A percentile compares a stretch with the other conserved stretches of the same genome.
Conservation (phyloP, 768 basidiomycete genomes). For the Fibroporia radiculosa region DNA sequence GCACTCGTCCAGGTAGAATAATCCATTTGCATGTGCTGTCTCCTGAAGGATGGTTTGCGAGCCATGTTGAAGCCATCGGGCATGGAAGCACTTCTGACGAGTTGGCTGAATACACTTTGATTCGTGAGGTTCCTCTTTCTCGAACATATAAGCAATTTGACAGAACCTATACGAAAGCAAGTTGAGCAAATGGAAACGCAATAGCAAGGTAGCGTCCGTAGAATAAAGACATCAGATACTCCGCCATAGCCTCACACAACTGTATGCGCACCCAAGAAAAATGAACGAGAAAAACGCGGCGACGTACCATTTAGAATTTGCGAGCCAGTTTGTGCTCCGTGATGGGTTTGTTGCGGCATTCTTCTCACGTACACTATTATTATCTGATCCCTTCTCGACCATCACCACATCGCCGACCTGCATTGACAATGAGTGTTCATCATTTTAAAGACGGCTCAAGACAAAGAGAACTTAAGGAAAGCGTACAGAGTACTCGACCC, state of each 20-base stretch:
- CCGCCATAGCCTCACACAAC: no score
- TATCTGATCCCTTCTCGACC: constrained; percentile 50
- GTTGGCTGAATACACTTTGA: not conserved
- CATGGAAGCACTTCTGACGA: constrained; percentile 49
- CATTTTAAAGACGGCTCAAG: not conserved
- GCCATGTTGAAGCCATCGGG: constrained; percentile 64
- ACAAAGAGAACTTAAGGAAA: not conserved
- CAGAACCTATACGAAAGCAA: constrained; percentile 48
- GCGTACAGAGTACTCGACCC: constrained; percentile 46
- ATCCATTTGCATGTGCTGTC: constrained; percentile 50
- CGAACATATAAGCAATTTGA: constrained; percentile 57
- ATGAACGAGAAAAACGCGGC: not conserved
- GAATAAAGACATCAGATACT: constrained; percentile 8
- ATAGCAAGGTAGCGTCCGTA: no score
- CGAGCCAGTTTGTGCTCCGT: constrained; percentile 46
- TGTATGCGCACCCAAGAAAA: no score
- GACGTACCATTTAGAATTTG: constrained; percentile 54
- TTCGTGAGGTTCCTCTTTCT: constrained; percentile 18
- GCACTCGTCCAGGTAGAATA: constrained; percentile 51
- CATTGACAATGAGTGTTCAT: not conserved
- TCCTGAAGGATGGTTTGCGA: constrained; percentile 62
- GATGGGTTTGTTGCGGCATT: constrained; percentile 33
- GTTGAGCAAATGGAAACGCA: not conserved
- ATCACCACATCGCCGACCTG: constrained; percentile 60
- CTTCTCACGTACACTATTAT: constrained; percentile 31